phyloP scores from a whole-genome alignment of 345 rosid species.

The Clarkia xantiana region DNA sequence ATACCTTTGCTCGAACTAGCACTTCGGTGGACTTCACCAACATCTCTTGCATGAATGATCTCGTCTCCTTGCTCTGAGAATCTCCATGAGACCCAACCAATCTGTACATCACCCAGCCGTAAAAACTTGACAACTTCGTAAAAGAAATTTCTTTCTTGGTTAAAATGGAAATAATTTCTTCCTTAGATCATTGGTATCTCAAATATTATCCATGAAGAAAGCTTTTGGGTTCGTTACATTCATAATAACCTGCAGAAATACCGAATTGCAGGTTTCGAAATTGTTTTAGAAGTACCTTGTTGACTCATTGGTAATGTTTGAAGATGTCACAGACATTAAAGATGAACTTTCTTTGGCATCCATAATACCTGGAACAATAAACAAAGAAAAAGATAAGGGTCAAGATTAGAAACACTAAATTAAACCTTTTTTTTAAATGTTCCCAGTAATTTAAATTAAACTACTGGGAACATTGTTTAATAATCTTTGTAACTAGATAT shows the following conservation, averaged over 20 bases:
- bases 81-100: background rate
- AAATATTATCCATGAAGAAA: too few species aligned
- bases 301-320: slow-evolving; percentile 39
- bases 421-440: too few species aligned
- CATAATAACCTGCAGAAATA: too few species aligned
- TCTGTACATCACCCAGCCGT: too few species aligned
- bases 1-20: slow-evolving; percentile 69
- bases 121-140: too few species aligned
- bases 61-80: slow-evolving; percentile 44
- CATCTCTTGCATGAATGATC: slow-evolving; percentile 46
- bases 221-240: too few species aligned
- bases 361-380: slow-evolving; percentile 49
- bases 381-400: background rate
- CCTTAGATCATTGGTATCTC: too few species aligned
- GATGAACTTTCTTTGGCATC: slow-evolving; percentile 59
- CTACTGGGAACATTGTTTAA: too few species aligned
- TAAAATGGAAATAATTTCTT: too few species aligned
- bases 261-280: background rate
- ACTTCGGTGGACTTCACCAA: slow-evolving; percentile 35
- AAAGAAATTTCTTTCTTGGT: too few species aligned
- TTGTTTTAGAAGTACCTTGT: slow-evolving; percentile 37
- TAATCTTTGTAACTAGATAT: too few species aligned
- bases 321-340: slow-evolving; percentile 35
- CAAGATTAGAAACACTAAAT: slow-evolving; percentile 3
- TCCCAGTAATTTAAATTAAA: too few species aligned